phyloP scores from a whole-genome alignment of 805 yeast genomes.

The Helenozyma rhizophorensis region DNA sequence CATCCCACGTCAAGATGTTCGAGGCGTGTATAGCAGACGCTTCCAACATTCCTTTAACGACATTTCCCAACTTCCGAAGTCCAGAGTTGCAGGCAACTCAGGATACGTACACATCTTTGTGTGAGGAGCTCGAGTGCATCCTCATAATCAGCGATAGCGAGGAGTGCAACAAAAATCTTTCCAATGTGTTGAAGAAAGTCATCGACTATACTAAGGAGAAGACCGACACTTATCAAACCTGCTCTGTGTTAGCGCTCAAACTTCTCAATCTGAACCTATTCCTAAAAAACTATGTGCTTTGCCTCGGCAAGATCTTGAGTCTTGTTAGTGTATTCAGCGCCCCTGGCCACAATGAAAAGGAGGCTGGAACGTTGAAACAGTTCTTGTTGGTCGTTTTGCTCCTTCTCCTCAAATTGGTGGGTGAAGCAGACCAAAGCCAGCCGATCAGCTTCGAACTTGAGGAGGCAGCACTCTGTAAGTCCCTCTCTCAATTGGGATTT shows the following conservation, averaged over 20 bases:
- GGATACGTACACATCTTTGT: not conserved
- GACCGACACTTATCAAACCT: conserved; percentile 23
- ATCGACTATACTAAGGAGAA: conserved; percentile 24
- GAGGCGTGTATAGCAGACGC: no score
- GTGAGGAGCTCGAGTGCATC: conserved; percentile 13
- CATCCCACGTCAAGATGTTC: no score
- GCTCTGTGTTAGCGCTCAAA: conserved; percentile 32
- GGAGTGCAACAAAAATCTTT: conserved; percentile 38
- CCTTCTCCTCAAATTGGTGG: conserved; percentile 30
- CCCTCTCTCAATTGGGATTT: conserved; percentile 58
- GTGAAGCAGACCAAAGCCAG: conserved; percentile 13
- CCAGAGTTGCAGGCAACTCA: not conserved
- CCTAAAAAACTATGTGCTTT: conserved; percentile 30
- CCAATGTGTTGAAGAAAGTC: conserved; percentile 28
- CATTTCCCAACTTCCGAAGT: conserved; percentile 2
- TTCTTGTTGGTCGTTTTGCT: conserved; percentile 32
- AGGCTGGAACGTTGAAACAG: conserved; percentile 25
- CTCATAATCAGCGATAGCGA: conserved; percentile 35
- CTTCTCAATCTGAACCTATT: conserved; percentile 36
- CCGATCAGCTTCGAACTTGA: not conserved
- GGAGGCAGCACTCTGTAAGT: conserved; percentile 17
- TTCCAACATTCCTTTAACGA: not conserved
- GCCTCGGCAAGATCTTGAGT: conserved; percentile 36
- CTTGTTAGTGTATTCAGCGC: conserved; percentile 26
- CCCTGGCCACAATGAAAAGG: conserved; percentile 5